Percentiles rank a stretch among this genome's conserved stretches.
phyloP scores from a whole-genome alignment of 2,329 filamentous ascomycete genomes.

The Talaromyces sp. region DNA sequence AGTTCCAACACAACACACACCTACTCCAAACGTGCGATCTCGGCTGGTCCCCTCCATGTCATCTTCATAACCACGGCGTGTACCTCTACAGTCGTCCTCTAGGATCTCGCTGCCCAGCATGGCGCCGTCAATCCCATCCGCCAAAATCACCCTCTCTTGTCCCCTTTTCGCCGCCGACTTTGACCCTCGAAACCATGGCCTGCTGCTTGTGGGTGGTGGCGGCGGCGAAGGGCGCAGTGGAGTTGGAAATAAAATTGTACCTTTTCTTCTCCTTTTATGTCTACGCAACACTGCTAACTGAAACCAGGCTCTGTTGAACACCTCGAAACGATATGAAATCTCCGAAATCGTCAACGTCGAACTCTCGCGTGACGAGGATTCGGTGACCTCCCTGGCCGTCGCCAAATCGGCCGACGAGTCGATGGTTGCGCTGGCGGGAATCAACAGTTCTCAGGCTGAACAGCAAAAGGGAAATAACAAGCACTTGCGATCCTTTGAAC shows the following conservation, averaged over 20 bases:
- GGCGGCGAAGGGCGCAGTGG: conserved; percentile 77
- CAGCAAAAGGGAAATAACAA: conserved; percentile 72
- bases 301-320: conserved; percentile 63
- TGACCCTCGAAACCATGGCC: conserved; percentile 70
- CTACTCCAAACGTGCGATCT: background rate
- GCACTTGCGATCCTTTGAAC: conserved; percentile 72
- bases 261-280: too few species aligned
- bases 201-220: conserved; percentile 78
- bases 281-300: background rate
- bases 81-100: background rate
- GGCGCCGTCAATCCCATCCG: conserved; percentile 37
- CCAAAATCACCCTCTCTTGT: conserved; percentile 68
- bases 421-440: conserved; percentile 63
- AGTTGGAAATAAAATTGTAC: conserved; percentile 79
- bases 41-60: background rate
- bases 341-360: conserved; percentile 66
- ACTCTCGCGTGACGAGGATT: conserved; percentile 80
- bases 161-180: conserved; percentile 86
- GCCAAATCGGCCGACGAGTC: conserved; percentile 53
- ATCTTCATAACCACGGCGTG: background rate
- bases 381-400: conserved; percentile 73
- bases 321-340: conserved; percentile 59
- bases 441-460: conserved; percentile 73
- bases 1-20: background rate
- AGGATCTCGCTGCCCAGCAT: conserved; percentile 15